These are phyloP conservation scores for Cercospora berteroae DNA, from an alignment of 2,329 filamentous ascomycete genomes.

Conservation along the genomic window DNA sequence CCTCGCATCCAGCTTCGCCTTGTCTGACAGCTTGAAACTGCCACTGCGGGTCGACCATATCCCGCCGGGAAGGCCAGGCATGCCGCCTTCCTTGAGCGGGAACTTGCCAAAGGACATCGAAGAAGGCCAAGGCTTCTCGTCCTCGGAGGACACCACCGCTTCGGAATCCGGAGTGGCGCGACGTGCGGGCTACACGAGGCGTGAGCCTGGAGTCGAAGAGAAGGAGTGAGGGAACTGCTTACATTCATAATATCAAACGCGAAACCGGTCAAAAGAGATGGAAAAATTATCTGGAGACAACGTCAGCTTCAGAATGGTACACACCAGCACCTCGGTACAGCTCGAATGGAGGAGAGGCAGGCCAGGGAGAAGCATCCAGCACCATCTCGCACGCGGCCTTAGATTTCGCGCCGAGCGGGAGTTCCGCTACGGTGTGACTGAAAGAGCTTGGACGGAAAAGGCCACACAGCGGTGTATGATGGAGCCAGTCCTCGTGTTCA, in stretches of 20 bases:
- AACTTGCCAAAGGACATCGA: constrained; percentile 57
- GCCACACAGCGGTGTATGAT: neutral
- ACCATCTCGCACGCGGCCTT: neutral
- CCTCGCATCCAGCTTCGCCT: constrained; percentile 30
- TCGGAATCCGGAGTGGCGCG: constrained; percentile 93
- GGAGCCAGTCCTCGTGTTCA: neutral
- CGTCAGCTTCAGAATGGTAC: neutral
- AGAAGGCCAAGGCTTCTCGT: constrained; percentile 59
- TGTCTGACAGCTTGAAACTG: constrained; percentile 37
- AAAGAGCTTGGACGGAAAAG: neutral
- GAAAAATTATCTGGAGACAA: constrained; percentile 19
- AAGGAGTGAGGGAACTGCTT: constrained; percentile 7
- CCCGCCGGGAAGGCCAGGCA: constrained; percentile 45
- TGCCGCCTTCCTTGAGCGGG: constrained; percentile 32
- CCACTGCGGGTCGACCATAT: constrained; percentile 36
- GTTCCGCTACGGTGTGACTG: neutral
- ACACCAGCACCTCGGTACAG: neutral
- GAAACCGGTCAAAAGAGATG: neutral
- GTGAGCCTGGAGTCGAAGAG: constrained; percentile 12
- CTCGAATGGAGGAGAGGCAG: neutral
- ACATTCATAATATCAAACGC: constrained; percentile 5
- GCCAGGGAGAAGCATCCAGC: neutral
- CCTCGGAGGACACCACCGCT: constrained; percentile 88
- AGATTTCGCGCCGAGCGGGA: neutral
- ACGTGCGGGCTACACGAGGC: constrained; percentile 50